These are phyloP conservation scores for Dactylellina sp. DNA, from an alignment of 2,329 filamentous ascomycete genomes.

Conservation along the genomic window DNA sequence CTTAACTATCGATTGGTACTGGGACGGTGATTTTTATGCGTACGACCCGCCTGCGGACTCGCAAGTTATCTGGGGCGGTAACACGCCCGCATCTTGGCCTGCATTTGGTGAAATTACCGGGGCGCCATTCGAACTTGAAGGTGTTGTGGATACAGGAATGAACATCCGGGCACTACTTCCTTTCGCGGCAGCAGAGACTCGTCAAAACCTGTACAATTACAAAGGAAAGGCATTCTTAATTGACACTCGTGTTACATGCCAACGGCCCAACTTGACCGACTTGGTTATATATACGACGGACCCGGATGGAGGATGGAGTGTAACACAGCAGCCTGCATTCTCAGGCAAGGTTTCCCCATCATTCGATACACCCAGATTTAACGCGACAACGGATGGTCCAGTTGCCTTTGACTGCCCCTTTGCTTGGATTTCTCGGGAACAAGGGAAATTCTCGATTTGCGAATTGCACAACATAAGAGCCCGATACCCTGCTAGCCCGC, in stretches of 20 bases:
- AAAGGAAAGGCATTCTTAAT: conserved; percentile 12
- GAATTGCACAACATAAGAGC: conserved; percentile 14
- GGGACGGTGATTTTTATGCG: neutral
- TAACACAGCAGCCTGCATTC: conserved; percentile 3
- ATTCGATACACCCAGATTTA: conserved; percentile 18
- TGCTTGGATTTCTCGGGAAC: neutral
- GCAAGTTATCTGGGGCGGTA: conserved; percentile 18
- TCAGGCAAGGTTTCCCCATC: conserved; percentile 7
- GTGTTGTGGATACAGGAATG: conserved; percentile 20
- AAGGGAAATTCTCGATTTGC: conserved; percentile 15
- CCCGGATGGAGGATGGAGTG: neutral
- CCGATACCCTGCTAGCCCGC: neutral
- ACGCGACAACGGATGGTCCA: conserved; percentile 14
- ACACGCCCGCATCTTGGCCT: conserved; percentile 22
- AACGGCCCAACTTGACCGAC: conserved; percentile 16
- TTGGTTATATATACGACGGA: conserved; percentile 17
- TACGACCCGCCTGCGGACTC: conserved; percentile 5
- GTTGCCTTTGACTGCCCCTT: conserved; percentile 26
- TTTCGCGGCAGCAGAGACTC: conserved; percentile 10
- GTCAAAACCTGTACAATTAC: conserved; percentile 5
- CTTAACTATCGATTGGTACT: conserved; percentile 20
- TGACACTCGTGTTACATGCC: conserved; percentile 26
- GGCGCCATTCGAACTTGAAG: conserved; percentile 7
- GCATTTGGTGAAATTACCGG: conserved; percentile 21
- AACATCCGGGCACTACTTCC: conserved; percentile 26